Conservation (phyloP, 1,284 basidiomycete genomes). For the Neolentinus lepideus region DNA sequence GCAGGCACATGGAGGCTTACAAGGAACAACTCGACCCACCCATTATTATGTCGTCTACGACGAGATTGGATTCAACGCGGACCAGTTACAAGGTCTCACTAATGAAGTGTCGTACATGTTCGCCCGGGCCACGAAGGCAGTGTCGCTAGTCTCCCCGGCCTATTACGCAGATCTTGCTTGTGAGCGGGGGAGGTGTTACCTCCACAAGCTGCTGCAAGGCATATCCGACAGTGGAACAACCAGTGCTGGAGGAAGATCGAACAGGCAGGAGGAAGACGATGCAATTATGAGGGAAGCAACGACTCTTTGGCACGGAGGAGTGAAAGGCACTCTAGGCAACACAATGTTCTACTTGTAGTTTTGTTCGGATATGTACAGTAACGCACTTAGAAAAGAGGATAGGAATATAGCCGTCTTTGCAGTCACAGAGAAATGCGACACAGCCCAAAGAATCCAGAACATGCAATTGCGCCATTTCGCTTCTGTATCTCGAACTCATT, state of each 20-base stretch:
- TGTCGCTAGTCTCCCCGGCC: conserved; percentile 70
- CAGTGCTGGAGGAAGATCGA: conserved; percentile 16
- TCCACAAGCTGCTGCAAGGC: conserved; percentile 59
- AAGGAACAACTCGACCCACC: conserved; percentile 57
- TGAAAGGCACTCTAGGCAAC: conserved; percentile 42
- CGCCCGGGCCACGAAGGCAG: conserved; percentile 73
- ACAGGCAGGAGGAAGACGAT: conserved; percentile 28
- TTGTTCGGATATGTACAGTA: too few relatives aligned
- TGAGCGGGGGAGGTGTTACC: conserved; percentile 70
- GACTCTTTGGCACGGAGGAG: conserved; percentile 50
- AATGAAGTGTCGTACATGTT: conserved; percentile 69
- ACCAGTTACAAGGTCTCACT: conserved; percentile 53
- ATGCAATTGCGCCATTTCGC: too few relatives aligned
- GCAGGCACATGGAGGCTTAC: conserved; percentile 31
- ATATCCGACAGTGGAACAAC: conserved; percentile 31
- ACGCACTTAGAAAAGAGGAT: too few relatives aligned
- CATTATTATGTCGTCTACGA: conserved; percentile 76
- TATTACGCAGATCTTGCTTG: conserved; percentile 74
- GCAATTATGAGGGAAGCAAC: conserved; percentile 44
- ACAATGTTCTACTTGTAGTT: conserved; percentile 70
- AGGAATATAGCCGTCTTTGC: too few relatives aligned
- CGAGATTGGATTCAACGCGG: conserved; percentile 60
- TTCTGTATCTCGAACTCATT: too few relatives aligned
- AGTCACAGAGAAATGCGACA: too few relatives aligned
- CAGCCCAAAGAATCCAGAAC: too few relatives aligned